These are phyloP conservation scores for Calonectria henricotiae DNA, from an alignment of 2,329 filamentous ascomycete species.

Conservation along the genomic window DNA sequence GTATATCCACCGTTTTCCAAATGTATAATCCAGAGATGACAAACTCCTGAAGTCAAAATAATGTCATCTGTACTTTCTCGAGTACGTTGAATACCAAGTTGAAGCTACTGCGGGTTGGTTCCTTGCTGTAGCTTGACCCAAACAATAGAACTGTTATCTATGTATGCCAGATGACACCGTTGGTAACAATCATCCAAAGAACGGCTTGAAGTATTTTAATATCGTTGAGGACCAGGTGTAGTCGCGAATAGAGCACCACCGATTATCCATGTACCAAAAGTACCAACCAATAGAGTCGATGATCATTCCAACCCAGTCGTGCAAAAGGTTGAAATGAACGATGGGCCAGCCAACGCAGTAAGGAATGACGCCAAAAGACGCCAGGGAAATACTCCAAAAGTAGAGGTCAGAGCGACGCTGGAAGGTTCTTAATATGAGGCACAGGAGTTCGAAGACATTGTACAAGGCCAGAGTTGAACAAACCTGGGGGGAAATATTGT, in stretches of 20 bases:
- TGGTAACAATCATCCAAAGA: slow-evolving; percentile 71
- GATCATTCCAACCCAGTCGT: slow-evolving; percentile 38
- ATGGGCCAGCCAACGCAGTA: slow-evolving; percentile 64
- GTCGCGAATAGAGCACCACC: slow-evolving; percentile 74
- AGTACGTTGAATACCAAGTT: slow-evolving; percentile 39
- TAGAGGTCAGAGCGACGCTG: slow-evolving; percentile 54
- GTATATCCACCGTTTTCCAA: neutral
- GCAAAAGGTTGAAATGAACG: slow-evolving; percentile 33
- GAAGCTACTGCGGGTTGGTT: slow-evolving; percentile 46
- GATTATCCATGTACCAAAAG: slow-evolving; percentile 74
- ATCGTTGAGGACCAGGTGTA: slow-evolving; percentile 73
- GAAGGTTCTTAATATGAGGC: slow-evolving; percentile 56
- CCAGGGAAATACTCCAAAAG: slow-evolving; percentile 47
- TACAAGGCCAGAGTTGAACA: slow-evolving; percentile 47
- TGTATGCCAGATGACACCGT: slow-evolving; percentile 68
- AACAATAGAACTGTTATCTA: slow-evolving; percentile 72
- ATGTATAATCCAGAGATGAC: neutral
- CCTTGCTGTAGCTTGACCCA: slow-evolving; percentile 62
- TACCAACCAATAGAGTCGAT: slow-evolving; percentile 50
- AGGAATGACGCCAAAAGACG: slow-evolving; percentile 55
- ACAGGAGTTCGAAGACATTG: slow-evolving; percentile 55
- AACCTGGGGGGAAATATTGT: slow-evolving; percentile 10
- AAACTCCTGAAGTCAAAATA: slow-evolving; percentile 2
- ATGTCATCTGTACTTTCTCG: slow-evolving; percentile 18
- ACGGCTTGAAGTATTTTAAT: slow-evolving; percentile 64